Evolutionary conservation across 768 basidiomycete species (phyloP), one percentile per base, ranked within the genome.

Genomic region (Suillus occidentalis): DNA sequence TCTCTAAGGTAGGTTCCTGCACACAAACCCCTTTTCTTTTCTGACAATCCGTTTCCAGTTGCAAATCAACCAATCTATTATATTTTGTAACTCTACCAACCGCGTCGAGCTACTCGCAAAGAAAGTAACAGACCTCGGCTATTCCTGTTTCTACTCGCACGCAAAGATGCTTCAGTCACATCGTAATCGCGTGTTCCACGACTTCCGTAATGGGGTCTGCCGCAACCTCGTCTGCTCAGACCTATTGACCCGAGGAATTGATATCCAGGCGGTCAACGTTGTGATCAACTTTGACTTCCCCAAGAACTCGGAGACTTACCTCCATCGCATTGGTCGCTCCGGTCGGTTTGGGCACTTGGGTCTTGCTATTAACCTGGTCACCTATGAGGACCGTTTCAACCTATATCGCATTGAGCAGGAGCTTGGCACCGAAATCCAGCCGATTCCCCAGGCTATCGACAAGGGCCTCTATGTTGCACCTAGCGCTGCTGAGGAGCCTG

Each of bases 31-130:
- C 31, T 31, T 52, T 43, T 55, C 13, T 18, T 40, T 14, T 36
- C 64, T 60, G 57, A 65, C 66, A 37, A 69, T 22, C 22, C 49
- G 56, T 64, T 43, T 14, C 18, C 75, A 98, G 94, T 88, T 99
- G 60, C 97, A 99, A 96, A 99, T 99, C 84, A 99, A 99, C 81
- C 97, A 99, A 81, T 98, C 97, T 65, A 99, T 99, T 81, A 99
- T 99, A 76, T 99, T 99, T 81, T 99, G 97, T 82, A 99, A 99
- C 84, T 98, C 97, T 69, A 99, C 97, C 73, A 97, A 98, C 83
- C 95, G 97, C 65, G 97, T 99, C 81, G 97, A 99, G 80, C 91
- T 99, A 57, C 86, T 99, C 71, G 97, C 97, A 66, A 98, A 99
- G 83, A 99, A 99, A 82, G 95, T 99, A 71, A 99, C 97, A 14